Percentiles rank a stretch among this genome's conserved stretches.
Evolutionary conservation across 148 eudicot species (phyloP).

Genomic region (Arctostaphylos glauca): DNA sequence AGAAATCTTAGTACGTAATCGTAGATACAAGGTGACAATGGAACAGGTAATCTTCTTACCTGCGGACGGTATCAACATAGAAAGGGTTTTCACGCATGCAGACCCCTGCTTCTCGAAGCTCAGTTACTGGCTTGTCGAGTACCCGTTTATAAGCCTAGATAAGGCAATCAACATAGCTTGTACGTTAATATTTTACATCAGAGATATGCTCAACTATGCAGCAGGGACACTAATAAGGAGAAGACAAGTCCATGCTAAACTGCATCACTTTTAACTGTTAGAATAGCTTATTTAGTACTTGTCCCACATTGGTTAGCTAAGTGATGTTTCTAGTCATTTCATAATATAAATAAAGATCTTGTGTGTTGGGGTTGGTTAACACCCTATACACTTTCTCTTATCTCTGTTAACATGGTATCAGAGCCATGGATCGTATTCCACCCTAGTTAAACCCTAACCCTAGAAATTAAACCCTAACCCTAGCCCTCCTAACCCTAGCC

Average conservation of each 20-base stretch:
- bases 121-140: slow-evolving; percentile 84
- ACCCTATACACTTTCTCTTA: too few species aligned
- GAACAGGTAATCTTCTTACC: slow-evolving; percentile 42
- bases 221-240: not conserved
- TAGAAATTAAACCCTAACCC: too few species aligned
- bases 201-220: not conserved
- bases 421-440: too few species aligned
- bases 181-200: not conserved
- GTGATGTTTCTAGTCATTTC: too few species aligned
- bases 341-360: too few species aligned
- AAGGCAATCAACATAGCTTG: slow-evolving; percentile 16
- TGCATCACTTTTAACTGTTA: not conserved
- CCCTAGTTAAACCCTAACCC: too few species aligned
- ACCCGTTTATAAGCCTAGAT: slow-evolving; percentile 88
- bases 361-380: too few species aligned
- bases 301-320: too few species aligned
- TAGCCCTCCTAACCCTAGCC: too few species aligned
- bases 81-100: slow-evolving; percentile 99
- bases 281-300: too few species aligned
- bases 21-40: slow-evolving; percentile 1
- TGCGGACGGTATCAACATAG: slow-evolving; percentile 98
- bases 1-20: not conserved
- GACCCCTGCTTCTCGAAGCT: slow-evolving; percentile 92
- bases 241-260: not conserved
- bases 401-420: too few species aligned